Base-by-base conservation (phyloP, 371 early-diverging fungal genomes). In the Mucor lusitanicus region DNA sequence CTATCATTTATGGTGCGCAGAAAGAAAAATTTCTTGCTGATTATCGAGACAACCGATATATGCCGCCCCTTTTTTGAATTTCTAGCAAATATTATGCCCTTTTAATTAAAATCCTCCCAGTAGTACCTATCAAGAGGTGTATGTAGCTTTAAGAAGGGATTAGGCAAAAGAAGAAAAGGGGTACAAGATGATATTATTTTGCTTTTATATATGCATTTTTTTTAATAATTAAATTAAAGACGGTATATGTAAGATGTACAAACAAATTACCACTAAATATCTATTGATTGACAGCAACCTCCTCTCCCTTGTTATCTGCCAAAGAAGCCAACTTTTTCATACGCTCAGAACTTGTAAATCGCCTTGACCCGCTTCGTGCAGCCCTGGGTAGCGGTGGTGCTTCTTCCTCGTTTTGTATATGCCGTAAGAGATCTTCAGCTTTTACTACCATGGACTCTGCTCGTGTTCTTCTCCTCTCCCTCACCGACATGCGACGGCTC, bases 361-460 rank as follows among this genome's bases (percentile, higher is more conserved):
- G 59, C 46, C 64, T 70, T 11, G 79, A 79, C 0, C 70, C 71
- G 61, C 73, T 71, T 42, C 64, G 65, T 12, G 67, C 69, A 25
- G 53, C 53, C 56, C 71, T 65, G 5, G 79, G 74, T 23, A 75
- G 28, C 1, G 81, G 73, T 0, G 80, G 76, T 6, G 67, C 53
- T 23, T 81, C 85, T 54, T 80, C 81, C 60, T 80, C 83, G 40
- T 69, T 88, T 71, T 88, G 87, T 19, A 90, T 89, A 63, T 88
- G 82, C 32, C 85, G 83, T 23, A 92, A 71, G 69, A 92, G 77
- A 73, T 92, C 91, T 58, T 90, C 83, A 0, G 92, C 92, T 61
- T 89, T 90, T 12, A 87, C 80, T 3, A 88, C 84, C 58, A 90
- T 83, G 1, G 85, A 88, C 19, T 87, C 87, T 27, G 86, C 84